These are phyloP conservation scores for Dendrobium officinale DNA, from an alignment of 106 monocot genomes.

Conservation along the genomic window DNA sequence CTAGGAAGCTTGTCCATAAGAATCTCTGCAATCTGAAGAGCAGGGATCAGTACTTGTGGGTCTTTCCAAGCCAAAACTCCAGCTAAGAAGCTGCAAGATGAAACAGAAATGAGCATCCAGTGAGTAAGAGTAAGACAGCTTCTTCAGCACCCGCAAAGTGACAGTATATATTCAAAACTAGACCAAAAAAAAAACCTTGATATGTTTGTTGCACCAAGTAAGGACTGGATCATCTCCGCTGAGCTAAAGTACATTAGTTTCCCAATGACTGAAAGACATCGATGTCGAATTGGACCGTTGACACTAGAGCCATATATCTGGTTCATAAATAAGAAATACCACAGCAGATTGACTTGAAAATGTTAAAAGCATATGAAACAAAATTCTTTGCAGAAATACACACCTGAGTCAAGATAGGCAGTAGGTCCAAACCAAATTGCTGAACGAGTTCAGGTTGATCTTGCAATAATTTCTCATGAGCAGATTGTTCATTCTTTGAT, in stretches of 20 bases:
- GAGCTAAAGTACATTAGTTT: slow-evolving; percentile 94
- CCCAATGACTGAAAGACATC: slow-evolving; percentile 80
- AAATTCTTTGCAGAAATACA: slow-evolving; percentile 13
- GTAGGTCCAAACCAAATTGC: slow-evolving; percentile 88
- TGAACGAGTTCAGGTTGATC: slow-evolving; percentile 94
- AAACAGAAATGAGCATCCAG: neutral
- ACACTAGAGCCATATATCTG: slow-evolving; percentile 96
- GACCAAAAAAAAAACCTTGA: slow-evolving; percentile 49
- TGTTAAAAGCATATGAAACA: neutral
- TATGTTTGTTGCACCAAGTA: slow-evolving; percentile 69
- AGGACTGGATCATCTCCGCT: slow-evolving; percentile 80
- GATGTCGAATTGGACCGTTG: slow-evolving; percentile 84
- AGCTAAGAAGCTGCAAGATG: slow-evolving; percentile 74
- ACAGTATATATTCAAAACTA: neutral
- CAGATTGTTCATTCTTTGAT: slow-evolving; percentile 50
- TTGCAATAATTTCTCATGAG: slow-evolving; percentile 73
- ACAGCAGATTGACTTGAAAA: neutral
- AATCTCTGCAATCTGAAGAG: slow-evolving; percentile 89
- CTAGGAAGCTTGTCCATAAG: slow-evolving; percentile 95
- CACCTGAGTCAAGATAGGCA: slow-evolving; percentile 91
- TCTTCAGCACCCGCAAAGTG: neutral
- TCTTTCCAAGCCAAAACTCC: slow-evolving; percentile 98
- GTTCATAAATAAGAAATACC: neutral
- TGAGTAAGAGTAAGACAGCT: neutral
- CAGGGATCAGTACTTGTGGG: slow-evolving; percentile 88